Percentiles rank a stretch among this genome's conserved stretches.
These are phyloP conservation scores for Nicotiana sylvestris DNA, from an alignment of 257 asterid genomes.

Conservation along the genomic window DNA sequence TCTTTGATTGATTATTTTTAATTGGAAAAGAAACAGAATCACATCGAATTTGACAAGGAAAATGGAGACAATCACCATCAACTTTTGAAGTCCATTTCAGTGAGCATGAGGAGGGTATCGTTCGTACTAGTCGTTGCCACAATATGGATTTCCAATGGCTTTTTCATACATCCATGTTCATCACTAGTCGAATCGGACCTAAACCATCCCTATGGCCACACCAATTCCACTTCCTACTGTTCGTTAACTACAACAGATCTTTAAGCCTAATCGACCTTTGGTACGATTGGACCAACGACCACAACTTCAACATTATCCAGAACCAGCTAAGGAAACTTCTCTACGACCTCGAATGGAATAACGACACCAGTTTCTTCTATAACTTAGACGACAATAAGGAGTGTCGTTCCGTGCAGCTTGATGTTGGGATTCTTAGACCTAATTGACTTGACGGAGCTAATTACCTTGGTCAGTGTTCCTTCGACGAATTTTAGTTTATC, in stretches of 20 bases:
- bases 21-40: too few species aligned
- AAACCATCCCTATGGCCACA: constrained; percentile 54
- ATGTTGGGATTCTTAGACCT: constrained; percentile 65
- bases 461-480: constrained; percentile 42
- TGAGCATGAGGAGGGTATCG: background rate
- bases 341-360: constrained; percentile 61
- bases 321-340: constrained; percentile 51
- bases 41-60: too few species aligned
- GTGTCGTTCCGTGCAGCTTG: constrained; percentile 31
- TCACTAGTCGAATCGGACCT: too few species aligned
- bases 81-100: background rate
- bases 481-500: constrained; percentile 43
- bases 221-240: constrained; percentile 66
- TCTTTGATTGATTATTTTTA: too few species aligned
- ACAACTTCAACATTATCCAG: constrained; percentile 71
- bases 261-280: constrained; percentile 44
- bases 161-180: too few species aligned
- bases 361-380: constrained; percentile 57
- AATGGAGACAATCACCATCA: background rate
- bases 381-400: constrained; percentile 41
- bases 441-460: constrained; percentile 60
- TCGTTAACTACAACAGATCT: constrained; percentile 41
- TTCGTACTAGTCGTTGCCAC: background rate
- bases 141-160: background rate
- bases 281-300: constrained; percentile 69